Evolutionary conservation across 129 eudicot species (phyloP).

Genomic region (Flaveria ramosissima): DNA sequence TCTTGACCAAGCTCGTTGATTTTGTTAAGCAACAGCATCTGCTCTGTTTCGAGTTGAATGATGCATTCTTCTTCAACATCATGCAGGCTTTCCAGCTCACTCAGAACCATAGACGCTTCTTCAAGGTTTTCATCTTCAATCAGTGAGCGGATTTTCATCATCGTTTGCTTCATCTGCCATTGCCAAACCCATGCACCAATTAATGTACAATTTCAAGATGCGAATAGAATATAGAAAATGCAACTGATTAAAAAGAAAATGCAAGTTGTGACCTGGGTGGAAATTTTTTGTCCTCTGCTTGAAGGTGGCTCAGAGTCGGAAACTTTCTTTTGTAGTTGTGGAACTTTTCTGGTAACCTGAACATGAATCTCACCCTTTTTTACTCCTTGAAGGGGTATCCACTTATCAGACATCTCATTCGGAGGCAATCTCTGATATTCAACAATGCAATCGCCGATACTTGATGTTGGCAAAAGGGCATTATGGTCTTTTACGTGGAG

Average conservation of each 20-base stretch:
- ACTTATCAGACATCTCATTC: constrained; percentile 77
- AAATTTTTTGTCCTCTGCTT: constrained; percentile 50
- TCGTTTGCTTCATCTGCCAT: constrained; percentile 61
- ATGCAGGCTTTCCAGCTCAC: constrained; percentile 80
- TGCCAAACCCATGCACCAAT: not conserved
- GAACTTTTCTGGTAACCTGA: constrained; percentile 76
- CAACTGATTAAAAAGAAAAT: not conserved
- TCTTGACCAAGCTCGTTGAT: constrained; percentile 92
- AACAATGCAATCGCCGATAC: constrained; percentile 89
- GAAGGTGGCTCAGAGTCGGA: constrained; percentile 64
- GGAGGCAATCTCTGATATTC: constrained; percentile 87
- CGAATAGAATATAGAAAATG: too few species aligned
- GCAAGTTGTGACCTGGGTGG: constrained; percentile 57
- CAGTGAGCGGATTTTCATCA: constrained; percentile 63
- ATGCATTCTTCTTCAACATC: constrained; percentile 71
- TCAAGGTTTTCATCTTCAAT: constrained; percentile 63
- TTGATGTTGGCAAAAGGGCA: constrained; percentile 73
- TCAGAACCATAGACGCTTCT: constrained; percentile 48
- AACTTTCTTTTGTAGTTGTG: constrained; percentile 55
- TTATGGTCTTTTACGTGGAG: constrained; percentile 91
- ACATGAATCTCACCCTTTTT: constrained; percentile 92
- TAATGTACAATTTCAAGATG: too few species aligned
- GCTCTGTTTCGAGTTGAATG: constrained; percentile 87
- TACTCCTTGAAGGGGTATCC: constrained; percentile 98
- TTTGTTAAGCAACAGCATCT: constrained; percentile 69